Evolutionary conservation across 495 filamentous ascomycete genomes (phyloP).

Genomic region (Trichoderma virens): DNA sequence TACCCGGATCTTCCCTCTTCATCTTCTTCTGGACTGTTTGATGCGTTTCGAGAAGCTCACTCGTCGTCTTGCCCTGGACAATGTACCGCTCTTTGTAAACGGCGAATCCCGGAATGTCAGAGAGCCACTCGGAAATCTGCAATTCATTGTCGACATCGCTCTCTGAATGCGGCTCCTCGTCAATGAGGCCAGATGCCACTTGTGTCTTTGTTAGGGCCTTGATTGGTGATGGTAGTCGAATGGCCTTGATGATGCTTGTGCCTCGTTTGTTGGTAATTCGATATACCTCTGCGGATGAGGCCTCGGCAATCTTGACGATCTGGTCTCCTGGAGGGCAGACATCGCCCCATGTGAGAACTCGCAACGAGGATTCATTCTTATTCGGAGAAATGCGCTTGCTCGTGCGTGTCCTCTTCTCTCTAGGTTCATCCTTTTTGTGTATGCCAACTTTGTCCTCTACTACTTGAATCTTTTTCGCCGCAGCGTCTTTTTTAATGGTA

Average conservation of each 20-base stretch:
- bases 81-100: conserved; percentile 74
- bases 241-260: conserved; percentile 46
- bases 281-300: conserved; percentile 62
- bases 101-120: conserved; percentile 82
- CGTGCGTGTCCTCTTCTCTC: background rate
- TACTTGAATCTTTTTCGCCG: background rate
- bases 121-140: conserved; percentile 65
- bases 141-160: conserved; percentile 49
- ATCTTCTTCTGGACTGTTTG: conserved; percentile 51
- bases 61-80: conserved; percentile 59
- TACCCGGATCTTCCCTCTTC: conserved; percentile 50
- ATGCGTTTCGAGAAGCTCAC: conserved; percentile 55
- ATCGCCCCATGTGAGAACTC: conserved; percentile 41
- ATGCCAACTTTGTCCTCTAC: background rate
- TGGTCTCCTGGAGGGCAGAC: conserved; percentile 39
- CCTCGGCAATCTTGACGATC: conserved; percentile 60
- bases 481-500: background rate
- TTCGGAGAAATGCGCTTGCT: background rate
- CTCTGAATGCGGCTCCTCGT: conserved; percentile 40
- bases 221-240: conserved; percentile 41
- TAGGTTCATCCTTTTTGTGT: background rate
- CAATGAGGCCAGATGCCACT: conserved; percentile 37
- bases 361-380: conserved; percentile 13
- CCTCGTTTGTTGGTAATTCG: conserved; percentile 43
- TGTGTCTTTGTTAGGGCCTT: conserved; percentile 37